Evolutionary conservation across 208 protist species (phyloP), one percentile per base, ranked within the genome.

Genomic region (Trypanosoma brucei): DNA sequence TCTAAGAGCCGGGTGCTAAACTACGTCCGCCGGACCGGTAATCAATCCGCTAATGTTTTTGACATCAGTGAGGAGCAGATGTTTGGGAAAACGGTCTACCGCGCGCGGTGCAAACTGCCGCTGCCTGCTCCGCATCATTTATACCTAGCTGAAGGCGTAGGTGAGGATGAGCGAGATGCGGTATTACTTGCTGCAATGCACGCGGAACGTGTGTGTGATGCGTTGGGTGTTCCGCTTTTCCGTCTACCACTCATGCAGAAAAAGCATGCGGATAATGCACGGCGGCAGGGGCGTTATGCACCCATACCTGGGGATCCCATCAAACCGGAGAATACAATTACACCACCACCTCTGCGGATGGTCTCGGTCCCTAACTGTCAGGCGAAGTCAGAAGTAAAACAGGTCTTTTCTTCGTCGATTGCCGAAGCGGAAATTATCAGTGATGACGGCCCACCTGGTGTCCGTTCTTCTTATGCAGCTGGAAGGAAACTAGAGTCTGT

Each of bases 151-250:
- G 81, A 93, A 52, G 83, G 86, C 2, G 31, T 93, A 13, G 83
- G 58, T 7, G 78, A 88, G 45, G 75, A 62, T 42, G 68, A 66
- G 14, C 85, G 84, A 71, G 82, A 88, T 34, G 88, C 88, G 11
- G 88, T 90, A 64, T 51, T 88, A 48, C 76, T 92, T 1, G 83
- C 83, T 11, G 85, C 88, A 36, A 94, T 94, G 88, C 88, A 94
- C 65, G 88, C 85, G 3, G 83, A 94, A 64, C 68, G 78, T 2
- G 72, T 92, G 14, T 88, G 81, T 63, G 85, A 92, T 48, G 76
- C 80, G 4, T 69, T 90, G 0, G 83, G 80, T 3, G 76, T 91
- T 9, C 82, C 78, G 30, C 72, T 94, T 8, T 94, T 90, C 55
- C 68, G 74, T 1, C 61, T 90, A 40, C 65, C 70, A 57, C 80